These are phyloP conservation scores for Diaporthe citri DNA, from an alignment of 2,329 filamentous ascomycete genomes.

Conservation along the genomic window DNA sequence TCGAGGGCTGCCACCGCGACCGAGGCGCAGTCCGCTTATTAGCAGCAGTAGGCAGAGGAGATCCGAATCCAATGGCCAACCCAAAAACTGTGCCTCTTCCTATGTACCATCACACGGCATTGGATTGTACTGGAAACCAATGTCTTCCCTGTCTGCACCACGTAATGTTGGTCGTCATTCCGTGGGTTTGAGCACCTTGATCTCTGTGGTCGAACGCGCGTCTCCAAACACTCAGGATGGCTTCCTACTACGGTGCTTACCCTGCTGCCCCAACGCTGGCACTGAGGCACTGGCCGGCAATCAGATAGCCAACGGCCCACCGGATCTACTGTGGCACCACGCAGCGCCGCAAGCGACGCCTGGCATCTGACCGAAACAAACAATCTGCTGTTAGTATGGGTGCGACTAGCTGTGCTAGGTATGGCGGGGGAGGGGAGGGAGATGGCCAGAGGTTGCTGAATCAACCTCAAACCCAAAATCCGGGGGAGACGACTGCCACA, in stretches of 20 bases:
- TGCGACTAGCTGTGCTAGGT: constrained; percentile 26
- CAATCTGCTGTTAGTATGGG: constrained; percentile 21
- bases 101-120: background rate
- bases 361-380: constrained; percentile 27
- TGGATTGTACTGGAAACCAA: background rate
- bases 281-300: background rate
- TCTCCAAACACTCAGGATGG: constrained; percentile 11
- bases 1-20: constrained; percentile 4
- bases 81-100: constrained; percentile 18
- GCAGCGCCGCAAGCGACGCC: constrained; percentile 14
- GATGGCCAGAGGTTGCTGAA: constrained; percentile 14
- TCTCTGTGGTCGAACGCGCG: constrained; percentile 14
- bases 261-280: background rate
- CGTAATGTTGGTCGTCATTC: background rate
- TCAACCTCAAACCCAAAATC: constrained; percentile 29
- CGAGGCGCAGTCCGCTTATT: constrained; percentile 25
- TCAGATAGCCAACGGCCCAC: background rate
- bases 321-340: background rate
- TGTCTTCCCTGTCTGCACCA: constrained; percentile 2
- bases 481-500: constrained; percentile 29
- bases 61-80: constrained; percentile 23
- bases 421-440: constrained; percentile 8
- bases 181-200: background rate
- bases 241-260: constrained; percentile 6
- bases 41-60: constrained; percentile 12